Conservation (phyloP, 805 yeast species). For the Candida sonorensis region DNA sequence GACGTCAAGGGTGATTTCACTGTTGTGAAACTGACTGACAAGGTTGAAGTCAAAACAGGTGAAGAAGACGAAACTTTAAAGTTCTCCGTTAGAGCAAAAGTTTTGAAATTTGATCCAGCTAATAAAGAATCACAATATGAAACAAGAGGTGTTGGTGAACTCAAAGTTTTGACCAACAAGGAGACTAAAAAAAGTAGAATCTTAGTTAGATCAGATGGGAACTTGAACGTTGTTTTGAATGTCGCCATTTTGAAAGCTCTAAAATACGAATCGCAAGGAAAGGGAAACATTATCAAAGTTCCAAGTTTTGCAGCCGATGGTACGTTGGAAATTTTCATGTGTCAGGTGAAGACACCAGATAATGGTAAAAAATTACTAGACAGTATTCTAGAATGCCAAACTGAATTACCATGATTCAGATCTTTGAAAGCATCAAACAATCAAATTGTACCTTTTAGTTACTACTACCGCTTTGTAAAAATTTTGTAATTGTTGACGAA, state of each 20-base stretch:
- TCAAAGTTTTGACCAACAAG: slow-evolving; percentile 61
- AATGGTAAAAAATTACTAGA: slow-evolving; percentile 53
- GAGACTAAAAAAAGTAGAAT: slow-evolving; percentile 60
- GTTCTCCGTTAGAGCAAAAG: slow-evolving; percentile 64
- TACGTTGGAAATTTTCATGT: slow-evolving; percentile 57
- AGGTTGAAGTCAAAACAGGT: slow-evolving; percentile 61
- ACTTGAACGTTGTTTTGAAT: slow-evolving; percentile 72
- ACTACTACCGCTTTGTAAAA: no score
- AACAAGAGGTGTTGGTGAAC: slow-evolving; percentile 73
- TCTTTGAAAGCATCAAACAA: neutral
- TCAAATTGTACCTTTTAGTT: no score
- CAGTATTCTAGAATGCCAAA: slow-evolving; percentile 19
- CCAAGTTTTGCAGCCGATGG: slow-evolving; percentile 56
- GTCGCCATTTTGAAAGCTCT: slow-evolving; percentile 50
- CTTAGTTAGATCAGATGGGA: slow-evolving; percentile 83
- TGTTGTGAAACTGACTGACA: slow-evolving; percentile 37
- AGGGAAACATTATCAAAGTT: slow-evolving; percentile 59
- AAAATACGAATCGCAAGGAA: slow-evolving; percentile 53
- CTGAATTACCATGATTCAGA: no score
- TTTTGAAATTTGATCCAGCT: slow-evolving; percentile 51
- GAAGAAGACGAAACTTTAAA: slow-evolving; percentile 72
- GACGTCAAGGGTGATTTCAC: slow-evolving; percentile 44
- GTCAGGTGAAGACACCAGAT: slow-evolving; percentile 69
- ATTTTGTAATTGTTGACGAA: no score
- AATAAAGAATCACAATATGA: slow-evolving; percentile 46